Conservation (phyloP, 257 asterid genomes). For the Asclepias syriaca region DNA sequence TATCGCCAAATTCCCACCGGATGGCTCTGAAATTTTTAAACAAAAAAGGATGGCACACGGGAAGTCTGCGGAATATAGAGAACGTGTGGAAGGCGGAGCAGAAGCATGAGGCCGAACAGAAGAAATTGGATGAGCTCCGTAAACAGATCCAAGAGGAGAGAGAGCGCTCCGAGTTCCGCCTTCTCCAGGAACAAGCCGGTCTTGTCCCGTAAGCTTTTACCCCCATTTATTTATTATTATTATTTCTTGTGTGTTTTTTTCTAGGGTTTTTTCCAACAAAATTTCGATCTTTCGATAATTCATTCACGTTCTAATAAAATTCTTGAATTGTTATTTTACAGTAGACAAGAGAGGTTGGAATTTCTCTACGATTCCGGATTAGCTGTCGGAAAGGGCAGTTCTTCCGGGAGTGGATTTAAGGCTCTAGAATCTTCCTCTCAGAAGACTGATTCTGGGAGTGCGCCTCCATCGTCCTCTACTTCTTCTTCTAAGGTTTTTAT, state of each 20-base stretch:
- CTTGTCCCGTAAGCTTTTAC: constrained; percentile 55
- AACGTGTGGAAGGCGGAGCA: constrained; percentile 99
- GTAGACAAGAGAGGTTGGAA: constrained; percentile 91
- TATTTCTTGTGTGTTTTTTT: neutral
- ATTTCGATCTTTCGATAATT: neutral
- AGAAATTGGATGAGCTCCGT: constrained; percentile 85
- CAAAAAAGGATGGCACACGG: constrained; percentile 99
- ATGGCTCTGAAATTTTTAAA: constrained; percentile 93
- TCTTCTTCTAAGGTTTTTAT: constrained; percentile 43
- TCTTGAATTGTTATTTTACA: constrained; percentile 23
- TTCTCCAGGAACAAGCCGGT: constrained; percentile 88
- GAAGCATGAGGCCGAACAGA: constrained; percentile 91
- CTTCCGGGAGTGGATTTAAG: constrained; percentile 53
- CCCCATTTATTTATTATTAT: neutral
- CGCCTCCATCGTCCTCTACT: constrained; percentile 38
- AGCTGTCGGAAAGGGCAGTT: constrained; percentile 79
- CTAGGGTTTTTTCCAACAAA: constrained; percentile 1
- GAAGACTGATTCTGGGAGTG: constrained; percentile 42
- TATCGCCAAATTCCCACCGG: too few relatives aligned
- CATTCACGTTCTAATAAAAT: neutral
- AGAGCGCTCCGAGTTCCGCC: constrained; percentile 89
- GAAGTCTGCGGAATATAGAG: constrained; percentile 92
- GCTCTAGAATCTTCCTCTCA: constrained; percentile 61
- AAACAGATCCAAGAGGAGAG: constrained; percentile 93
- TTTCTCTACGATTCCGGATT: constrained; percentile 92